Percentiles rank a stretch among this genome's conserved stretches.
Conservation (phyloP, 148 eudicot species). For the Salicornia ramosissima region DNA sequence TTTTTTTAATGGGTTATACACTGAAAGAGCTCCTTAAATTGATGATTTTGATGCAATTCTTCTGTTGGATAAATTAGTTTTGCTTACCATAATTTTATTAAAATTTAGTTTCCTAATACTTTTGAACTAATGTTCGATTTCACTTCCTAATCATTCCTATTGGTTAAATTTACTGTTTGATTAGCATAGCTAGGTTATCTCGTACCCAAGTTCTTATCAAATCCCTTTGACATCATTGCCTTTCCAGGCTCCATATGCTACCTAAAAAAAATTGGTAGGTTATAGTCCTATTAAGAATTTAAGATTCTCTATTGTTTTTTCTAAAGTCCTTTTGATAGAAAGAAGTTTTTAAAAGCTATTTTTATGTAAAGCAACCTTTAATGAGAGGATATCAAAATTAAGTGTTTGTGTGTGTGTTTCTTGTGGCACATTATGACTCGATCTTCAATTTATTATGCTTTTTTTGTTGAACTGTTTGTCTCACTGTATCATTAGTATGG, state of each 20-base stretch:
- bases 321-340: not conserved
- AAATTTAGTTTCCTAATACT: not conserved
- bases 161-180: not conserved
- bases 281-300: too few species aligned
- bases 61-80: not conserved
- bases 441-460: too few species aligned
- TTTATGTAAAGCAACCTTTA: not conserved
- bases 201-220: too few species aligned
- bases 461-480: conserved; percentile 3
- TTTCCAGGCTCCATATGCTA: too few species aligned
- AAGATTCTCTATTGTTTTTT: not conserved
- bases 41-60: not conserved
- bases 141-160: not conserved
- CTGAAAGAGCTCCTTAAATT: not conserved
- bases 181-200: not conserved
- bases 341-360: not conserved
- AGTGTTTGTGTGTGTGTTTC: not conserved
- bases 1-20: not conserved
- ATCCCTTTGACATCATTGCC: too few species aligned
- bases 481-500: not conserved
- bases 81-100: not conserved
- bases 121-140: not conserved
- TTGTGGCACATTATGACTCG: not conserved
- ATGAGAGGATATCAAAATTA: not conserved
- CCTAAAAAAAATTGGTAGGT: too few species aligned